Conservation (phyloP, 495 filamentous ascomycete genomes). For the Neurospora discreta region DNA sequence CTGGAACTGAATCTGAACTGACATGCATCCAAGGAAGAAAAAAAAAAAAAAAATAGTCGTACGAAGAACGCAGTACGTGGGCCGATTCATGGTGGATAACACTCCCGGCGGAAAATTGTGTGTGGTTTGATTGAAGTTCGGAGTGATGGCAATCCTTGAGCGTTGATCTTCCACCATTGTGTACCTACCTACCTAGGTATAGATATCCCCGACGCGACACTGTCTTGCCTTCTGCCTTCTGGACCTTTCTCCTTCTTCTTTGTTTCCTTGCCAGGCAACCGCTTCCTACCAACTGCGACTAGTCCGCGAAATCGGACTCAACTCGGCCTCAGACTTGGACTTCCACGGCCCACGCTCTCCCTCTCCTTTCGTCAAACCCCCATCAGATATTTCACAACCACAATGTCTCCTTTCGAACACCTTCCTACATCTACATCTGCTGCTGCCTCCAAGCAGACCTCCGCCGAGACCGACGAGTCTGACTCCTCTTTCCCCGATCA, state of each 20-base stretch:
- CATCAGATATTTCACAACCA: not conserved
- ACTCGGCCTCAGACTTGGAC: too few species aligned
- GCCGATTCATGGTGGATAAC: not conserved
- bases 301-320: not conserved
- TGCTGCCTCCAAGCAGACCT: not conserved
- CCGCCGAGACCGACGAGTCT: not conserved
- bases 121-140: not conserved
- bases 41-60: too few species aligned
- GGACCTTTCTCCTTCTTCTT: not conserved
- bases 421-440: not conserved
- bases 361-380: not conserved
- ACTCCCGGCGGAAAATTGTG: not conserved
- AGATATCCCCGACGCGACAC: not conserved
- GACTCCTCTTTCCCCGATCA: not conserved
- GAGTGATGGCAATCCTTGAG: too few species aligned
- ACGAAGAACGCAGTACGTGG: not conserved
- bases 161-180: too few species aligned
- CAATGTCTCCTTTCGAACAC: conserved; percentile 14
- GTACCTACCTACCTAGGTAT: not conserved
- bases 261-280: not conserved
- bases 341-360: not conserved
- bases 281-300: too few species aligned
- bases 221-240: not conserved
- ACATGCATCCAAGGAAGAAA: too few species aligned
- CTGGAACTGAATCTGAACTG: too few species aligned